These are phyloP conservation scores for Symbiotaphrina buchneri DNA, from an alignment of 495 filamentous ascomycete species.

Conservation along the genomic window DNA sequence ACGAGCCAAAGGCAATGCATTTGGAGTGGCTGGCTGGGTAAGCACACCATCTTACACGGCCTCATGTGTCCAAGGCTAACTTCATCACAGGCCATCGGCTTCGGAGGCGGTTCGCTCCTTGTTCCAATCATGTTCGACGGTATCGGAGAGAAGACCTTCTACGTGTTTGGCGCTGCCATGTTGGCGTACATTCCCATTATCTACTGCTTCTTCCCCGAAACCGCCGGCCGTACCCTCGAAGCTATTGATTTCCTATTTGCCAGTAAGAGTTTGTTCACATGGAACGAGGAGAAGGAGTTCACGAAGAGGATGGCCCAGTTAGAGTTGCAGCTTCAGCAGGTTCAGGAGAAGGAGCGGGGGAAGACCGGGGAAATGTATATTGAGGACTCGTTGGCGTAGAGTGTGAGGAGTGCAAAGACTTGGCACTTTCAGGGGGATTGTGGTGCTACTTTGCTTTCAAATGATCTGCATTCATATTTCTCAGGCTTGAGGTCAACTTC, in stretches of 20 bases:
- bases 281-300: constrained; percentile 14
- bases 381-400: too few species aligned
- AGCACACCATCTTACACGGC: too few species aligned
- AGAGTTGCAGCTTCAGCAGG: too few species aligned
- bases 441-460: too few species aligned
- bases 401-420: too few species aligned
- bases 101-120: constrained; percentile 8
- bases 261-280: constrained; percentile 10
- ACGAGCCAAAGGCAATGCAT: too few species aligned
- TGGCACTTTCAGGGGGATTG: too few species aligned
- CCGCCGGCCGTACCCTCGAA: constrained; percentile 18
- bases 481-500: too few species aligned
- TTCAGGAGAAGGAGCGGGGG: too few species aligned
- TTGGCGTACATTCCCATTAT: constrained; percentile 12
- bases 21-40: not conserved
- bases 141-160: constrained; percentile 13
- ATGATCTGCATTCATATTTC: too few species aligned
- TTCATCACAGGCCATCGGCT: constrained; percentile 9
- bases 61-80: constrained; percentile 12
- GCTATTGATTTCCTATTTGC: constrained; percentile 21
- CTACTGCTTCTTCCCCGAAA: constrained; percentile 20
- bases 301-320: too few species aligned
- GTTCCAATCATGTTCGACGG: constrained; percentile 13
- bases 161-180: constrained; percentile 18
- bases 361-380: too few species aligned